phyloP scores from a whole-genome alignment of 1,139 yeast species.

The Candida sanyaensis region DNA sequence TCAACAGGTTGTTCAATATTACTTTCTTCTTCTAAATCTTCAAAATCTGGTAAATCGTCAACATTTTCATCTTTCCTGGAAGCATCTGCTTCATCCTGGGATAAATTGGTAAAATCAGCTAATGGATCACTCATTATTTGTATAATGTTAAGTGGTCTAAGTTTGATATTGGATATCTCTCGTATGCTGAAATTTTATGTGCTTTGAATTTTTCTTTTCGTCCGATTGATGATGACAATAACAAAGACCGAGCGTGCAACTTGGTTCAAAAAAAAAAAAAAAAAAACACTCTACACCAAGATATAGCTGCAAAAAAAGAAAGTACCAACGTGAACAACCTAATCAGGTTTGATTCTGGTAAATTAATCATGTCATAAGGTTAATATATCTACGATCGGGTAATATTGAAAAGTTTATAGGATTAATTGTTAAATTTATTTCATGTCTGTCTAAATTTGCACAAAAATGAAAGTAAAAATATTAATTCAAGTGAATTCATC shows the following conservation, averaged over 20 bases:
- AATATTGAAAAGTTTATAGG: no score
- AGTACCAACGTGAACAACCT: not conserved
- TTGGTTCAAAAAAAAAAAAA: not conserved
- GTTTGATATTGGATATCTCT: no score
- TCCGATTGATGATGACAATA: not conserved
- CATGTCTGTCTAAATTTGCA: no score
- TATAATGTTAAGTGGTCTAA: no score
- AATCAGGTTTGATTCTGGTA: no score
- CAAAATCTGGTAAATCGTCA: not conserved
- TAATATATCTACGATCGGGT: no score
- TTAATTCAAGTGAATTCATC: no score
- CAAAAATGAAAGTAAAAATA: no score
- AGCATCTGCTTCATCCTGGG: slow-evolving; percentile 14
- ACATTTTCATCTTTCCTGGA: not conserved
- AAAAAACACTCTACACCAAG: not conserved
- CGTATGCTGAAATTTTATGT: no score
- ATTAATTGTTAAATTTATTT: no score
- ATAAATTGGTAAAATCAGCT: slow-evolving; percentile 15
- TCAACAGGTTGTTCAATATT: not conserved
- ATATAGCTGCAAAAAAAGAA: slow-evolving; percentile 2
- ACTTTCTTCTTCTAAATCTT: slow-evolving; percentile 3
- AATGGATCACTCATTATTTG: slow-evolving; percentile 15
- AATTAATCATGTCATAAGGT: no score
- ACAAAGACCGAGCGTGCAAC: not conserved
- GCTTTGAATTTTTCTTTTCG: not conserved